Evolutionary conservation across 2,329 filamentous ascomycete species (phyloP), one percentile per base, ranked within the genome.

Genomic region (Triangularia setosa): DNA sequence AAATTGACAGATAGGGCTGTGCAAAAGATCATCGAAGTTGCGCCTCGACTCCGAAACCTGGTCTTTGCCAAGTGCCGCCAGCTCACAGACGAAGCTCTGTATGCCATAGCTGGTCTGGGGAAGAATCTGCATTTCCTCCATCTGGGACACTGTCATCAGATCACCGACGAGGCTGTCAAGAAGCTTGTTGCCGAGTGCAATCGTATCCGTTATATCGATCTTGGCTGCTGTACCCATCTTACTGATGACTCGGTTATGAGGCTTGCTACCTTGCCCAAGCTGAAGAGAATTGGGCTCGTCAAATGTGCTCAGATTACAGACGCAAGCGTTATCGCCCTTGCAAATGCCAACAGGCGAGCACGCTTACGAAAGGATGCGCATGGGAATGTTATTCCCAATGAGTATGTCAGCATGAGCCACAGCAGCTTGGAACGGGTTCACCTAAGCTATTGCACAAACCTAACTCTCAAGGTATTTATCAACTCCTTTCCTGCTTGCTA

Each of bases 121-220:
- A 98, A 97, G 81, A 99, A 98, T 72, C 80, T 99, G 62, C 95
- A 99, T 76, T 98, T 97, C 75, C 89, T 99, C 60, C 95, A 99
- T 73, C 83, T 99, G 1, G 95, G 95, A 9, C 95, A 99, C 76
- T 99, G 95, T 76, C 87, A 87, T 27, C 88, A 93, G 56, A 93
- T 99, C 73, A 97, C 94, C 0, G 95, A 99, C 73, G 84, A 88
- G 35, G 93, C 92, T 1, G 92, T 99, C 18, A 90, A 91, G 71
- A 88, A 88, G 62, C 83, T 99, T 30, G 92, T 97, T 44, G 88
- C 90, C 69, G 83, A 82, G 61, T 99, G 95, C 81, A 98, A 94
- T 73, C 87, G 95, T 24, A 98, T 99, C 69, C 87, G 95, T 62
- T 99, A 99, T 75, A 99, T 99, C 68, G 95, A 99, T 74, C 81